Evolutionary conservation across 129 eudicot species (phyloP), one percentile per base, ranked within the genome.

Genomic region (Artemisia tridentata): DNA sequence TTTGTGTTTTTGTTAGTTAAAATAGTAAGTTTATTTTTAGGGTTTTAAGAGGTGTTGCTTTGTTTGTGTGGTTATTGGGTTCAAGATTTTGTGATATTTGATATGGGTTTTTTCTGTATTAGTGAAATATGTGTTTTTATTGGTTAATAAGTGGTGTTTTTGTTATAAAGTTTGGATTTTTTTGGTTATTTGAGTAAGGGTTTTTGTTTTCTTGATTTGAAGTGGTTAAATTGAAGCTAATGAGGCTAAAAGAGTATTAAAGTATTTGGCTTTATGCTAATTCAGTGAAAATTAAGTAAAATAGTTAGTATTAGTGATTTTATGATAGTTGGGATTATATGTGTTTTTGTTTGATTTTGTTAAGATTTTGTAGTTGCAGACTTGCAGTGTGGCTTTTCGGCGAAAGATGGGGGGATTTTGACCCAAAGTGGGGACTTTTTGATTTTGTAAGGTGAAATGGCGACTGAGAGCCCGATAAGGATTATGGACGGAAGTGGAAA

Each of bases 401-500:
- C 25, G 5, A 65, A 65, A 61, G 57, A 67, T 72, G 64, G 51
- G 16, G 54, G 49, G 69, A 47, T 50, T n/a, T 69, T 63, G 73
- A 47, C 51, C 19, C 29, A 48, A 67, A 63, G 16, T 54, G 52
- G 38, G 29, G 23, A 71, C 45, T 31, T 65, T 59, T 56, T 34
- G 38, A 69, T 51, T 21, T 43, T 74, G 63, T 71, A 20, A 17
- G 65, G 70, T 60, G 63, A 73, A 75, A 89, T 89, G 96, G 86
- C 93, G 9, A 89, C 96, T 61, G 93, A 89, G 77, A 86, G 96
- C 70, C 96, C 86, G 67, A 82, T 86, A 71, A 78, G 92, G 70
- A 84, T 89, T 54, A 60, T 78, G 60, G 92, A 80, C 58, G 62
- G 80, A 52, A 74, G 81, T 50, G 84, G 82, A 69, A 80, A 77